Evolutionary conservation across 169 alveolate species (phyloP).

Genomic region (Plasmodium malariae): DNA sequence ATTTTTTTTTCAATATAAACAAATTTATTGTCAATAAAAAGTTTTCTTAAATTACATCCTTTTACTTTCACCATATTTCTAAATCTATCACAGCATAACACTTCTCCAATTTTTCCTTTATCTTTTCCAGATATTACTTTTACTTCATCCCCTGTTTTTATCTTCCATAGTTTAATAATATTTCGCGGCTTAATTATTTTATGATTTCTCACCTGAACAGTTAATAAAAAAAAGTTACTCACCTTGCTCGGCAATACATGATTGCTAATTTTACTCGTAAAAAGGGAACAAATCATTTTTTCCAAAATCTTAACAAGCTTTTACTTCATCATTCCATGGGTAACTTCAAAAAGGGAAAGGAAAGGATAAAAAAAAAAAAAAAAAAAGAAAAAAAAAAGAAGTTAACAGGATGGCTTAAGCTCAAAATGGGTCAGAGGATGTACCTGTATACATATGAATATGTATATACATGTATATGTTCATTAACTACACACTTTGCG

Average conservation of each 20-base stretch:
- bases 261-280: slow-evolving; percentile 15
- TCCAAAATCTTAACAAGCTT: neutral
- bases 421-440: no score
- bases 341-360: neutral
- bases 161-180: slow-evolving; percentile 87
- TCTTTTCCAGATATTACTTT: slow-evolving; percentile 89
- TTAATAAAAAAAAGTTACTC: slow-evolving; percentile 25
- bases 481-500: no score
- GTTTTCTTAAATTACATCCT: slow-evolving; percentile 90
- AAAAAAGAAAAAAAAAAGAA: no score
- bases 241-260: slow-evolving; percentile 1
- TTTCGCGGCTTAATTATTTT: slow-evolving; percentile 83
- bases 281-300: slow-evolving; percentile 46
- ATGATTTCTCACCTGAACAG: slow-evolving; percentile 78
- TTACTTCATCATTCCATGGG: neutral
- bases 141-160: slow-evolving; percentile 91
- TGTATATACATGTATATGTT: no score
- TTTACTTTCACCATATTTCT: slow-evolving; percentile 88
- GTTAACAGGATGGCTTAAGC: no score
- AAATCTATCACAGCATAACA: slow-evolving; percentile 85
- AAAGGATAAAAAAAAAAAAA: no score
- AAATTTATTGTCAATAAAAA: slow-evolving; percentile 80
- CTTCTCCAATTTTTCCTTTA: slow-evolving; percentile 89
- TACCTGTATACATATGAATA: no score
- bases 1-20: slow-evolving; percentile 88